phyloP scores from a whole-genome alignment of 306 rosid genomes.

The Cicer judaicum region DNA sequence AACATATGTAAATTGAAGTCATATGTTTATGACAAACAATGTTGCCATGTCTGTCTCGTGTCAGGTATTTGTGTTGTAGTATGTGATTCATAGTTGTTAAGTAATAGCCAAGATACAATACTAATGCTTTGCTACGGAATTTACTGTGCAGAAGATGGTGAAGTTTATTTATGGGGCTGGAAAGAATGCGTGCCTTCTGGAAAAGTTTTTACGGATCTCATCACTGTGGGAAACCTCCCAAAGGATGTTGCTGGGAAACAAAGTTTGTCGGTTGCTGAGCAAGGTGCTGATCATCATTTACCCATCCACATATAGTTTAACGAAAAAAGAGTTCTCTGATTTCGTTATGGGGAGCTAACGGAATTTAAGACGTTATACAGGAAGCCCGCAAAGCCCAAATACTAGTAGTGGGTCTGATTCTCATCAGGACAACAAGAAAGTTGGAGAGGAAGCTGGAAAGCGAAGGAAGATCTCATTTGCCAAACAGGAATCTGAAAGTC shows the following conservation, averaged over 20 bases:
- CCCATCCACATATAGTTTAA: conserved; percentile 29
- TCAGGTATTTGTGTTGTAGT: too few relatives aligned
- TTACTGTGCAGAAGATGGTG: conserved; percentile 64
- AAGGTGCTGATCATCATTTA: conserved; percentile 54
- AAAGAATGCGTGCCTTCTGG: conserved; percentile 90
- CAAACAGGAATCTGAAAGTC: conserved; percentile 70
- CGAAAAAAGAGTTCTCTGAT: conserved; percentile 40
- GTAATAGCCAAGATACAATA: background rate
- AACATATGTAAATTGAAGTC: too few relatives aligned
- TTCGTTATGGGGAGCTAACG: conserved; percentile 45
- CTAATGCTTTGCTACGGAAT: conserved; percentile 14
- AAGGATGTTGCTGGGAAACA: conserved; percentile 62
- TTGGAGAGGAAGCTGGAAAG: conserved; percentile 71
- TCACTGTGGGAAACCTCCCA: conserved; percentile 51
- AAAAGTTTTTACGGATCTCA: conserved; percentile 63
- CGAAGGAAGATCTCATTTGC: conserved; percentile 65
- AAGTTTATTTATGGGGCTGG: conserved; percentile 93
- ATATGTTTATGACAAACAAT: too few relatives aligned
- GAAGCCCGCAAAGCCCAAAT: conserved; percentile 59
- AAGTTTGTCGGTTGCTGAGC: conserved; percentile 58
- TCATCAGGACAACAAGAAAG: conserved; percentile 60
- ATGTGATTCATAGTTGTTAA: background rate
- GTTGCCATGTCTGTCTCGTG: too few relatives aligned
- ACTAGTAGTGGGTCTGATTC: conserved; percentile 63
- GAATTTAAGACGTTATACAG: conserved; percentile 56